Base-by-base conservation (phyloP, 257 asterid genomes). In the Parsonsia alboflavescens region DNA sequence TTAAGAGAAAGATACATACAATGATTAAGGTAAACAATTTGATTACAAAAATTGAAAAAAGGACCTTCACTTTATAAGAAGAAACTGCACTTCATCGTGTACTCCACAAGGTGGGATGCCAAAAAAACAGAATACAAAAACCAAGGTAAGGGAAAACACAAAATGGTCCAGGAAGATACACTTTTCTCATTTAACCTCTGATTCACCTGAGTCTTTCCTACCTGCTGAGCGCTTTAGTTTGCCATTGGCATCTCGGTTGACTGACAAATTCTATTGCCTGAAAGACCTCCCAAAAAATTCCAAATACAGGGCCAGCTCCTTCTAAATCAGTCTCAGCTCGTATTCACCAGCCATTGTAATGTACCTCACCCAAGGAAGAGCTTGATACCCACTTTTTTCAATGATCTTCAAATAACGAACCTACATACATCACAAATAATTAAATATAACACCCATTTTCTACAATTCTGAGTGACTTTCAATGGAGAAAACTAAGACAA, bases 281-380 rank as follows among this genome's bases (percentile, higher is more conserved):
- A 63, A 64, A 39, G 70, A 2, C 70, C 17, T 19, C 2, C 0
- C 1, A 39, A 39, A 64, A 64, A 36, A 17, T 19, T 22, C 10
- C 70, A 65, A 52, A 65, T 19, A 12, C 28, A 64, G 49, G 26
- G 70, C 16, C 70, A 33, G 39, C 33, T 52, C 50, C 72, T 33
- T 73, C 52, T 73, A 90, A n/a, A 87, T 80, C 65, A 90, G 89
- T 80, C 96, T 79, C 78, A 92, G 84, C 85, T 92, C 97, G 61
- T 92, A 90, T 82, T 92, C 97, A 78, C 97, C 96, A 48, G 92
- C 97, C 96, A 87, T 88, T 68, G 96, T 92, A 71, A 92, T 92
- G 79, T 88, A 92, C 83, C 96, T 88, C 85, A 88, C 96, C 96
- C 96, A 90, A 21, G 96, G 97, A 50, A 92, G 96, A 80, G 96